Conservation (phyloP, 202 grass and related monocot genomes). For the Schoenoplectus triqueter region DNA sequence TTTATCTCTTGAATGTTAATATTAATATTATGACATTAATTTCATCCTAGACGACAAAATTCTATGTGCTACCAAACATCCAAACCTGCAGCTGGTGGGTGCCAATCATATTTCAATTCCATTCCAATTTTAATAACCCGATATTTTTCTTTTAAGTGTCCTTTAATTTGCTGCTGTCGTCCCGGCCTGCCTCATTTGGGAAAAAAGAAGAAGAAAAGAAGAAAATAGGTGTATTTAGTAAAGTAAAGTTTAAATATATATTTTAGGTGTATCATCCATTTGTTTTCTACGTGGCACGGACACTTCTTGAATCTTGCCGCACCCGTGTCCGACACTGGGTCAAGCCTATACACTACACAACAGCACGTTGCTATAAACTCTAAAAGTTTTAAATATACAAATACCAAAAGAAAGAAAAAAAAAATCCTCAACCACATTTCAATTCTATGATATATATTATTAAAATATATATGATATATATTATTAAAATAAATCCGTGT, state of each 20-base stretch:
- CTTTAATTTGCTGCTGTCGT: neutral
- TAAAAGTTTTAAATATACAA: too few species aligned
- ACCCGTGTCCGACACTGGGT: too few species aligned
- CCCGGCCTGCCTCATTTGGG: neutral
- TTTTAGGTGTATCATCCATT: neutral
- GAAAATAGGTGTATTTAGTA: neutral
- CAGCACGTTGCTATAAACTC: too few species aligned
- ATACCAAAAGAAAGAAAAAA: too few species aligned
- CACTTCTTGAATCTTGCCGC: too few species aligned
- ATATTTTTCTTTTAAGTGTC: neutral
- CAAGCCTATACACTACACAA: too few species aligned
- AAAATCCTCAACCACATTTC: too few species aligned
- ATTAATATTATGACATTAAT: neutral
- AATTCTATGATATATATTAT: too few species aligned
- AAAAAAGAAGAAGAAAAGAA: neutral
- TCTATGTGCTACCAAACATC: neutral
- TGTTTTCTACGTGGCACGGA: neutral
- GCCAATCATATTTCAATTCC: constrained; percentile 21
- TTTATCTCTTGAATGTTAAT: neutral
- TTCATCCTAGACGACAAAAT: neutral
- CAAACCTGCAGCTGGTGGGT: neutral
- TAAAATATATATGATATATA: too few species aligned
- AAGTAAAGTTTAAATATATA: neutral
- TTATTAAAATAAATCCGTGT: too few species aligned
- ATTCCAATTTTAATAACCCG: neutral